phyloP scores from a whole-genome alignment of 2,329 filamentous ascomycete genomes.

The Stemphylium lycopersici region DNA sequence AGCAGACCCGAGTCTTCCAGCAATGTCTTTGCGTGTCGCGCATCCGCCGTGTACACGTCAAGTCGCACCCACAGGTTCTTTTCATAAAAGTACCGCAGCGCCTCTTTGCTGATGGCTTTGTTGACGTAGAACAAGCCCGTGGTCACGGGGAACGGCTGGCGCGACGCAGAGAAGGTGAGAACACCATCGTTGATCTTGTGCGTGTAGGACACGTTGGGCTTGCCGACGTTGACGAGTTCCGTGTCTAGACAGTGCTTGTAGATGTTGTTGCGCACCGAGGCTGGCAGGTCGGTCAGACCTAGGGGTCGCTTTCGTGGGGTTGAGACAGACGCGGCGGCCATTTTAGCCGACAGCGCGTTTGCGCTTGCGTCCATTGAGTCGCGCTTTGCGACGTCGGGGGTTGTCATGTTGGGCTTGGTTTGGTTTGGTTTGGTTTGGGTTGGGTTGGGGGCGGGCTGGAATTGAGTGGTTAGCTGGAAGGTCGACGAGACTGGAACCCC shows the following conservation, averaged over 20 bases:
- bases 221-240: constrained; percentile 40
- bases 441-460: neutral
- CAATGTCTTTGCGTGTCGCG: constrained; percentile 41
- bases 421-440: neutral
- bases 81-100: constrained; percentile 38
- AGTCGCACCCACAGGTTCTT: constrained; percentile 41
- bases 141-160: constrained; percentile 34
- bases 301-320: constrained; percentile 28
- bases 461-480: neutral
- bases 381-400: constrained; percentile 20
- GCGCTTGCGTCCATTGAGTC: constrained; percentile 43
- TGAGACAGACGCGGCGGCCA: constrained; percentile 21
- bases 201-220: constrained; percentile 40
- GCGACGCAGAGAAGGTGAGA: constrained; percentile 37
- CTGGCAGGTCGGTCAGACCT: constrained; percentile 33
- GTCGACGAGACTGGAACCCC: no score
- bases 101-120: constrained; percentile 31
- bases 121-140: constrained; percentile 37
- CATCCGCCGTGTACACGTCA: constrained; percentile 33
- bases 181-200: constrained; percentile 27
- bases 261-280: constrained; percentile 41
- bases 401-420: constrained; percentile 1
- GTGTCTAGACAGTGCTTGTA: constrained; percentile 44
- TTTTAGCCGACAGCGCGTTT: constrained; percentile 19
- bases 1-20: constrained; percentile 41